Base-by-base conservation (phyloP, 352 stramenopile genomes). In the Globisporangium paddicum region DNA sequence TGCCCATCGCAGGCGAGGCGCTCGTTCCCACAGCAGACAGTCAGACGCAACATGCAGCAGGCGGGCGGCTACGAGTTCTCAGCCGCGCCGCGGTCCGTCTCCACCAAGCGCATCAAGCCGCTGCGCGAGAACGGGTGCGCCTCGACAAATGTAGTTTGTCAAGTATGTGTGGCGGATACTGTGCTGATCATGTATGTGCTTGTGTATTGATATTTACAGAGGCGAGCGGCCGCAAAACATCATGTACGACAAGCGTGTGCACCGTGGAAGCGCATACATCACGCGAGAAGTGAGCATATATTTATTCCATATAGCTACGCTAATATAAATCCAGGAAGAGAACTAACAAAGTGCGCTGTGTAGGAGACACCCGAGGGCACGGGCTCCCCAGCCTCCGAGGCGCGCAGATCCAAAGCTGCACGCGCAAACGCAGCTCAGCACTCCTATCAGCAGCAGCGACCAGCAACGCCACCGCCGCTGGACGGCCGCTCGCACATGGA, bases 191-290 rank as follows among this genome's bases (percentile, higher is more conserved):
- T 35, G 5, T 8, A 7, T 25, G 2, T 54, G 37, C 2, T 0
- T 32, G 1, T 19, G 11, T 23, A 25, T 21, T 18, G 3, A 8
- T 45, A n/a, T 60, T 19, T 13, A 16, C n/a, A 80, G 73, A 4
- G 53, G 28, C 28, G 80, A 89, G 13, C 66, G 77, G 42, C 16
- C 72, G 13, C 83, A 95, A 54, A 98, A 98, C 62, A 94, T 98
- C 62, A 98, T 98, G 93, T 98, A 84, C 51, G 91, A 98, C 67
- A 79, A 82, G 44, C 81, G 94, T n/a, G 82, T 98, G 38, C 86
- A 97, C 38, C 86, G 94, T n/a, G 92, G 94, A 9, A 98, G 93
- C 55, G 97, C 93, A 19, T 98, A 97, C 68, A 83, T 93, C 32
- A 75, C 74, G 30, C 71, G 78, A 47, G 79, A 87, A 55, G 73